These are phyloP conservation scores for Arabis hirsuta DNA, from an alignment of 345 rosid species.

Conservation along the genomic window DNA sequence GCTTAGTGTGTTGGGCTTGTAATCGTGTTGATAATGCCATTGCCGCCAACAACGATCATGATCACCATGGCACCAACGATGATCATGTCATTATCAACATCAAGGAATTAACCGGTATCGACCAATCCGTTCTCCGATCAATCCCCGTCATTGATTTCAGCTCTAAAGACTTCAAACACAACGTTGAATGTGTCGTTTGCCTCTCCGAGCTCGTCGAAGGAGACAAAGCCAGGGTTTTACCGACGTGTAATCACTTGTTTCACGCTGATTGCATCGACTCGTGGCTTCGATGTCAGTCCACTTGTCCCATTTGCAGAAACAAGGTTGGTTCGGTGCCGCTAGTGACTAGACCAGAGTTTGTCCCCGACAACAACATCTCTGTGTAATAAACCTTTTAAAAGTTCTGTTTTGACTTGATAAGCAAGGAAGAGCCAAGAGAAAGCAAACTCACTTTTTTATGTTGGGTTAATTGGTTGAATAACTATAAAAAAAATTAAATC, in stretches of 20 bases:
- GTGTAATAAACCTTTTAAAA: too few relatives aligned
- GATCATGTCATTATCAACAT: conserved; percentile 1
- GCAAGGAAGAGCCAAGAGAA: too few relatives aligned
- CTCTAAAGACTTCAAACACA: conserved; percentile 50
- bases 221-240: conserved; percentile 64
- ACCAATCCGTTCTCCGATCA: conserved; percentile 50
- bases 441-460: too few relatives aligned
- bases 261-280: conserved; percentile 79
- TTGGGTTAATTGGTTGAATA: too few relatives aligned
- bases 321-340: conserved; percentile 40
- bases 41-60: background rate
- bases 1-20: background rate
- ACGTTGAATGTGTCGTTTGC: conserved; percentile 73
- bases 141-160: conserved; percentile 57
- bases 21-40: background rate
- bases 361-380: too few relatives aligned
- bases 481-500: too few relatives aligned
- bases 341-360: background rate
- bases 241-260: conserved; percentile 74
- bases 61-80: background rate
- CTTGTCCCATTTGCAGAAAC: conserved; percentile 77
- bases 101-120: conserved; percentile 47
- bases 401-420: too few relatives aligned
- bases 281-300: conserved; percentile 77
- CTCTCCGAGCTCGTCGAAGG: conserved; percentile 63